phyloP scores from a whole-genome alignment of 495 filamentous ascomycete genomes.

The Aspergillus campestris region DNA sequence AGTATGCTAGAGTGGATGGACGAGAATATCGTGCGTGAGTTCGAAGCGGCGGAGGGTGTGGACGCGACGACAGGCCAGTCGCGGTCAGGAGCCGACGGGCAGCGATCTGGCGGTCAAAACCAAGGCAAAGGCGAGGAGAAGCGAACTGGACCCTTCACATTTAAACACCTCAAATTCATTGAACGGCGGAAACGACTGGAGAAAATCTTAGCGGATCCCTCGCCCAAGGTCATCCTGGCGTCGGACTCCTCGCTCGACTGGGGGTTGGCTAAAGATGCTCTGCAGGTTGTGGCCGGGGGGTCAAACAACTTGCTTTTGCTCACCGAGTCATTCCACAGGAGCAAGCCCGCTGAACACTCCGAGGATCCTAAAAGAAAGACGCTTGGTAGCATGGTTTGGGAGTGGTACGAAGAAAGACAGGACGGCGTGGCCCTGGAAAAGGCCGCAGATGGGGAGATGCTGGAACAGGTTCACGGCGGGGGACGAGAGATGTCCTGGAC shows the following conservation, averaged over 20 bases:
- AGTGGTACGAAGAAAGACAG: slow-evolving; percentile 61
- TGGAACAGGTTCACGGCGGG: slow-evolving; percentile 57
- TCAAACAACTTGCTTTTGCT: slow-evolving; percentile 74
- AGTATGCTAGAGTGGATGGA: slow-evolving; percentile 99
- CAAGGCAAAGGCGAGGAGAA: slow-evolving; percentile 33
- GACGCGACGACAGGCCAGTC: slow-evolving; percentile 39
- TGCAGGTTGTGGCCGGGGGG: slow-evolving; percentile 66
- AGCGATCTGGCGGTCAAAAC: slow-evolving; percentile 23
- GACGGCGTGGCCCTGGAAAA: slow-evolving; percentile 55
- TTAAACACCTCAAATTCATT: slow-evolving; percentile 73
- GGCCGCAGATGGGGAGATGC: slow-evolving; percentile 46
- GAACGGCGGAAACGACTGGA: slow-evolving; percentile 68
- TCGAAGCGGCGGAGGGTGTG: slow-evolving; percentile 63
- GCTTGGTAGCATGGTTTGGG: slow-evolving; percentile 56
- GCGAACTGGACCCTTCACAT: slow-evolving; percentile 74
- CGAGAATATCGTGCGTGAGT: slow-evolving; percentile 80
- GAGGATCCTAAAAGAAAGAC: slow-evolving; percentile 27
- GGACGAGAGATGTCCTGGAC: slow-evolving; percentile 53
- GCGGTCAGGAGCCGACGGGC: slow-evolving; percentile 28
- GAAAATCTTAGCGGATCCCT: slow-evolving; percentile 42
- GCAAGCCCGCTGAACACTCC: slow-evolving; percentile 24
- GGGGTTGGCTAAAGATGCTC: slow-evolving; percentile 86
- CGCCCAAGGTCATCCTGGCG: slow-evolving; percentile 75
- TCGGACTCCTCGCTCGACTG: slow-evolving; percentile 86
- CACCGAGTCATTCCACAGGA: slow-evolving; percentile 55